A percentile compares a stretch with the other conserved stretches of the same genome.
phyloP scores from a whole-genome alignment of 768 basidiomycete species.

The Mycena galericulata region DNA sequence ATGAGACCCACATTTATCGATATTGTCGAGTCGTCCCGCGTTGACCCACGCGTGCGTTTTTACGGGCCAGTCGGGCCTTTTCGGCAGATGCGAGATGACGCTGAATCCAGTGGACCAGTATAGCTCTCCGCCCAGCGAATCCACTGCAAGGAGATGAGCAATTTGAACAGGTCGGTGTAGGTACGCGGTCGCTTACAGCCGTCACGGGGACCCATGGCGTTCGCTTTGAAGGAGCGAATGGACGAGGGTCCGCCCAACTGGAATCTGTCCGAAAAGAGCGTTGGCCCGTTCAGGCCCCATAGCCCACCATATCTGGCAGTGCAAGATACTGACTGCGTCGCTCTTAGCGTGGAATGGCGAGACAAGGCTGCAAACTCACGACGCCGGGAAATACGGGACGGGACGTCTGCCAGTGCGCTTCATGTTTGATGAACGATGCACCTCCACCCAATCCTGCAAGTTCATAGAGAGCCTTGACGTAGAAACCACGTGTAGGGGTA shows the following conservation, averaged over 20 bases:
- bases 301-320: slow-evolving; percentile 80
- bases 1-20: slow-evolving; percentile 63
- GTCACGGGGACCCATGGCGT: slow-evolving; percentile 84
- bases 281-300: slow-evolving; percentile 64
- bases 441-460: slow-evolving; percentile 88
- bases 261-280: slow-evolving; percentile 86
- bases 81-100: slow-evolving; percentile 79
- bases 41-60: slow-evolving; percentile 87
- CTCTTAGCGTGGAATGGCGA: slow-evolving; percentile 4
- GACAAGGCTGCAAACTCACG: slow-evolving; percentile 53
- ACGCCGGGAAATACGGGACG: slow-evolving; percentile 67
- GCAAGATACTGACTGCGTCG: slow-evolving; percentile 71
- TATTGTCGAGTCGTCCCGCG: slow-evolving; percentile 76
- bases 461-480: slow-evolving; percentile 73
- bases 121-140: slow-evolving; percentile 86
- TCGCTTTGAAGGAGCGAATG: slow-evolving; percentile 80
- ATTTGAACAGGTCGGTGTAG: not conserved
- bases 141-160: slow-evolving; percentile 60
- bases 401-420: slow-evolving; percentile 74
- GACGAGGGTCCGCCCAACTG: slow-evolving; percentile 94
- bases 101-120: slow-evolving; percentile 85
- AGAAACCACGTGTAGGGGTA: slow-evolving; percentile 70
- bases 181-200: slow-evolving; percentile 59
- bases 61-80: slow-evolving; percentile 84
- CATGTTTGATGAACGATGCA: slow-evolving; percentile 79